Base-by-base conservation (phyloP, 2,329 filamentous ascomycete genomes). In the Sclerotinia trifoliorum region DNA sequence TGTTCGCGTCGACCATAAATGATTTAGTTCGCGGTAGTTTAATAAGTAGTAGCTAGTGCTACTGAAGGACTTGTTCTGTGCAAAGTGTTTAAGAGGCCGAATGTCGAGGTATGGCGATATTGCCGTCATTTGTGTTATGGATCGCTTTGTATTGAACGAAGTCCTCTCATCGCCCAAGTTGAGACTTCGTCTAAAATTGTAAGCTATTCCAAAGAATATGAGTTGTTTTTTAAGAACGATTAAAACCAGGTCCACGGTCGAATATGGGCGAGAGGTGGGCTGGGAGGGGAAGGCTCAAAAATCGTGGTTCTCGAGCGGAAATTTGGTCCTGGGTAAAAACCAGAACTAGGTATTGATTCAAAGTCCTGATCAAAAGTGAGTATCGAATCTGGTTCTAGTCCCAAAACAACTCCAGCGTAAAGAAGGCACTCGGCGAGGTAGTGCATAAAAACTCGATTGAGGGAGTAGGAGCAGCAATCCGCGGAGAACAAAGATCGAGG, bases 1-100 rank as follows among this genome's bases (percentile, higher is more conserved):
- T 54, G 24, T 54, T 67, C 17, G 58, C 29, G 15, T 55, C 21
- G 57, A 67, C 49, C 65, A 67, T 67, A 67, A 63, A 67, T 54
- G 49, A 51, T 51, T 26, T 42, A 51, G n/a, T 51, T 13, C 15
- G 48, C 13, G 32, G 29, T 39, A 51, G 5, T 7, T 21, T 62
- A 11, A 26, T 35, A 11, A 26, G 32, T 51, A 15, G 21, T 15
- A 62, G 21, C 19, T 21, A 51, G 21, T 51, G 60, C 46, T 51
- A 39, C 29, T 5, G 26, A 51, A 62, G 46, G 29, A 62, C 60
- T 51, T 51, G 7, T 51, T 62, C 29, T 26, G 29, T 35, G 60
- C 29, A 21, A 51, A 42, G 15, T 51, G 11, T 62, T 39, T 51
- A 51, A 35, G n/a, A 19, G 60, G 29, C 32, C 60, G 29, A 39